Conservation (phyloP, 2,329 filamentous ascomycete species). For the Paraphaeosphaeria minitans region DNA sequence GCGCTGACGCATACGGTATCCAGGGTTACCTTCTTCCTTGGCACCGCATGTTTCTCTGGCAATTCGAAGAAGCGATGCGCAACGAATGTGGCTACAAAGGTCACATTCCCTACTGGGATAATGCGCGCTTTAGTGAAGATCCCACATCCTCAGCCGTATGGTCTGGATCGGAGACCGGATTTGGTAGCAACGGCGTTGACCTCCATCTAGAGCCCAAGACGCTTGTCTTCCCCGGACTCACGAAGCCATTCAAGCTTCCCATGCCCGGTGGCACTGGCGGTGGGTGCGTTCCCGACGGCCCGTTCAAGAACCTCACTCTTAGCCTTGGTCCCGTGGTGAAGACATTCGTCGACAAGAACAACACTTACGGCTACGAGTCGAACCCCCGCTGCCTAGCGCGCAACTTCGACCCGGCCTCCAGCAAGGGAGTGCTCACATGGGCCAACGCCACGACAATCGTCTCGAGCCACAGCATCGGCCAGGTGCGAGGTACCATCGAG, state of each 20-base stretch:
- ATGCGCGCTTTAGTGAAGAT: constrained; percentile 21
- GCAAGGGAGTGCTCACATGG: constrained; percentile 30
- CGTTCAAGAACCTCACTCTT: constrained; percentile 39
- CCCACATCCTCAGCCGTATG: constrained; percentile 34
- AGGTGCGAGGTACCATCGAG: constrained; percentile 43
- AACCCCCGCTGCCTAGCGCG: constrained; percentile 41
- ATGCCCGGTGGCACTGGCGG: constrained; percentile 22
- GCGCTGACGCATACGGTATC: background rate
- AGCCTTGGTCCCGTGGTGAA: constrained; percentile 52
- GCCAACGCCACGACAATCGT: constrained; percentile 45
- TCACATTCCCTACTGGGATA: constrained; percentile 28
- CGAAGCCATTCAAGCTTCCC: constrained; percentile 1
- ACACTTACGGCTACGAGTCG: constrained; percentile 22
- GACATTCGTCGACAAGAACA: constrained; percentile 29
- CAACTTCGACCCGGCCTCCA: constrained; percentile 41
- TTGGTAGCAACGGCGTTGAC: constrained; percentile 33
- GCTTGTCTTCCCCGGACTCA: constrained; percentile 16
- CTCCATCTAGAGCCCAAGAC: constrained; percentile 32
- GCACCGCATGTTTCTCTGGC: constrained; percentile 23
- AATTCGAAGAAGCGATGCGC: constrained; percentile 23
- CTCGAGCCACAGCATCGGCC: constrained; percentile 42
- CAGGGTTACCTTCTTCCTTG: constrained; percentile 25
- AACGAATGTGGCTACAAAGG: constrained; percentile 27
- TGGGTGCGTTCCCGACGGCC: constrained; percentile 21
- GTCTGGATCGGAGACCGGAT: constrained; percentile 35